Conservation (phyloP, 306 rosid genomes). For the Acacia confusa region DNA sequence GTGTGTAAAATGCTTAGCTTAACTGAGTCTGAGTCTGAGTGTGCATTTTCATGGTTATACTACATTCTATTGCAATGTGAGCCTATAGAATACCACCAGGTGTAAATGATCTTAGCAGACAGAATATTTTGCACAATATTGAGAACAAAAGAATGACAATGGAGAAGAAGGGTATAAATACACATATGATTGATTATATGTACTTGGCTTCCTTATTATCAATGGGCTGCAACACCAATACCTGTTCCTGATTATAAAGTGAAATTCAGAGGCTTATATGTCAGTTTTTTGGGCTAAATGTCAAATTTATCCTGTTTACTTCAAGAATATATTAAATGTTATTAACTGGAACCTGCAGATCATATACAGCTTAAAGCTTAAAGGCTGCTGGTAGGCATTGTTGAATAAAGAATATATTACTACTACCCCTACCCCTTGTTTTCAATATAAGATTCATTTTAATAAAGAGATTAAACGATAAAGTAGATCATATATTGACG, state of each 20-base stretch:
- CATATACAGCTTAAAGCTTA: too few species aligned
- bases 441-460: too few species aligned
- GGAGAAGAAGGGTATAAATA: not conserved
- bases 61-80: not conserved
- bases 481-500: too few species aligned
- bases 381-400: too few species aligned
- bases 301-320: not conserved
- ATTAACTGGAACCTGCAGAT: too few species aligned
- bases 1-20: not conserved
- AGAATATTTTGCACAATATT: not conserved
- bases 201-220: not conserved
- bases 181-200: not conserved
- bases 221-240: not conserved
- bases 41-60: not conserved
- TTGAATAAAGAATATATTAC: too few species aligned
- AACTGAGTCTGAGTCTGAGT: not conserved
- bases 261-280: not conserved
- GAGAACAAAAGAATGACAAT: not conserved
- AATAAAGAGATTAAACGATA: too few species aligned
- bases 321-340: too few species aligned
- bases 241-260: not conserved
- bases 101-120: not conserved
- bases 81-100: not conserved
- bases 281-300: not conserved
- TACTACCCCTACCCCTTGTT: rapidly evolving